phyloP scores from a whole-genome alignment of 345 rosid genomes.

The Rhodamnia rubescens region DNA sequence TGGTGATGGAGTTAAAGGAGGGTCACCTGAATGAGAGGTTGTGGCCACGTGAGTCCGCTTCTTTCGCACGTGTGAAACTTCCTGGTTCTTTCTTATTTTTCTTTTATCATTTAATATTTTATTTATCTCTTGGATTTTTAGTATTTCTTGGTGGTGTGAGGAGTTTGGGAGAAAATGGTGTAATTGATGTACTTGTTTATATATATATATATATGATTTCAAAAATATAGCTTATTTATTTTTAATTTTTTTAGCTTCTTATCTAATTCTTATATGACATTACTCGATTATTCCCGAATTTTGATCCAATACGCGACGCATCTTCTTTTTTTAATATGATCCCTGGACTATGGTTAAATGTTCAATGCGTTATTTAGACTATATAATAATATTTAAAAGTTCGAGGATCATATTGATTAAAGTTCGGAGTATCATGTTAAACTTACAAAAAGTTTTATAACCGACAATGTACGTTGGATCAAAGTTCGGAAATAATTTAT shows the following conservation, averaged over 20 bases:
- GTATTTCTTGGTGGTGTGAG: neutral
- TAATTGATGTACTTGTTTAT: neutral
- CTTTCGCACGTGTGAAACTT: neutral
- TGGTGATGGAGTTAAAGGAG: neutral
- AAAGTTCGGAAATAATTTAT: neutral
- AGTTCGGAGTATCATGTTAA: too few species aligned
- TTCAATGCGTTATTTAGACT: neutral
- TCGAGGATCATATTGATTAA: neutral
- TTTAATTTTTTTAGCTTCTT: neutral
- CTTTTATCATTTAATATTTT: neutral
- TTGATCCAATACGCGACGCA: too few species aligned
- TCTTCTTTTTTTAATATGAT: too few species aligned
- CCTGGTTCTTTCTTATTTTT: neutral
- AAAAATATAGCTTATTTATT: neutral
- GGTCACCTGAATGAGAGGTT: neutral
- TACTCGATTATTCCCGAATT: neutral
- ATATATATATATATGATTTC: neutral
- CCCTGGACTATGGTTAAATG: neutral
- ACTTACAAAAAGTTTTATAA: fast-evolving
- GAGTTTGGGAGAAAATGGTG: neutral
- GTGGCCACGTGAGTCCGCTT: neutral
- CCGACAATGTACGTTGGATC: too few species aligned
- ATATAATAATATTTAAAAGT: neutral
- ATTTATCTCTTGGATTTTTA: neutral
- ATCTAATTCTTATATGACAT: neutral